Evolutionary conservation across 2,329 filamentous ascomycete species (phyloP).

Genomic region (Colletotrichum sp.): DNA sequence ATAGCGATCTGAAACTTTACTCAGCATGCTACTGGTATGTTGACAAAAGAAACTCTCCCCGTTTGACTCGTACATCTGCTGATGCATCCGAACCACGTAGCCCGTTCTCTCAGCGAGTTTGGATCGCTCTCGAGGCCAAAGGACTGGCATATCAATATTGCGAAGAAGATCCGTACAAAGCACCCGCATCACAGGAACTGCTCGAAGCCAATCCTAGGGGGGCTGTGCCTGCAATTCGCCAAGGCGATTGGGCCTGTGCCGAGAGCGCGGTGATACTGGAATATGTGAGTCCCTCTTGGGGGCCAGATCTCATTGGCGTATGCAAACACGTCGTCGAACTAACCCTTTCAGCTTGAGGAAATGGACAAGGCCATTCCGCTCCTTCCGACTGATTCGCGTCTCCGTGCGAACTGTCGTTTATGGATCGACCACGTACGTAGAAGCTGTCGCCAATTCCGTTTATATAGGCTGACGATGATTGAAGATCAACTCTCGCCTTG

Average conservation of each 20-base stretch:
- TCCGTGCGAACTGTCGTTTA: slow-evolving; percentile 75
- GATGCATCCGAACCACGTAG: slow-evolving; percentile 40
- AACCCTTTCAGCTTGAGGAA: slow-evolving; percentile 69
- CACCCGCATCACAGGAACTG: slow-evolving; percentile 59
- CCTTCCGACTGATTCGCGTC: slow-evolving; percentile 67
- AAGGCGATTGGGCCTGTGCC: slow-evolving; percentile 82
- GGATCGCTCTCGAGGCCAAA: slow-evolving; percentile 87
- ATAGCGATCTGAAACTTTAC: slow-evolving; percentile 76
- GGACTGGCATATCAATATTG: slow-evolving; percentile 83
- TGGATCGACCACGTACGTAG: slow-evolving; percentile 76
- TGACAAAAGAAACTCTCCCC: neutral
- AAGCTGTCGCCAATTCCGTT: neutral
- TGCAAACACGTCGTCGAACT: neutral
- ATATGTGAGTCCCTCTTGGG: slow-evolving; percentile 62
- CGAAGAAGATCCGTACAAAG: slow-evolving; percentile 81
- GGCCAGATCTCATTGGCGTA: neutral
- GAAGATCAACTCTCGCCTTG: slow-evolving; percentile 76
- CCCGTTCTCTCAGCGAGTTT: slow-evolving; percentile 86
- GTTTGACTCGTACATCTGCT: slow-evolving; percentile 52
- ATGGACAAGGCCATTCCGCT: slow-evolving; percentile 63
- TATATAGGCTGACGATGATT: neutral
- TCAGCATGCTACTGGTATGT: slow-evolving; percentile 83
- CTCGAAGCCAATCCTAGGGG: slow-evolving; percentile 79
- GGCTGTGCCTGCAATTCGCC: slow-evolving; percentile 76
- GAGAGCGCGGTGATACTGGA: slow-evolving; percentile 85